phyloP scores from a whole-genome alignment of 805 yeast genomes.

The Metschnikowia rubicola region DNA sequence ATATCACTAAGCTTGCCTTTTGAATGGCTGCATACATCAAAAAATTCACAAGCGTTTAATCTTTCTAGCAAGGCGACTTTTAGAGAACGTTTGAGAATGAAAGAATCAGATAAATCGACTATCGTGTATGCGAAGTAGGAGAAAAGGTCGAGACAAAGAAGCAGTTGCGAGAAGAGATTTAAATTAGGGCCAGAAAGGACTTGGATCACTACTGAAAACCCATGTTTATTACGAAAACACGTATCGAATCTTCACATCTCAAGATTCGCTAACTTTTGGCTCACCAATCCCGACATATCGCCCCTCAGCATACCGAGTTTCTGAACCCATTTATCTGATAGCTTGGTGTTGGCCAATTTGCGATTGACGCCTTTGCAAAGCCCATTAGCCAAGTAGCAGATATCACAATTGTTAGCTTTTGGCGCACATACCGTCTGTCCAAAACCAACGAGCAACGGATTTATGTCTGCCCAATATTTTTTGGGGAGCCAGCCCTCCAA shows the following conservation, averaged over 20 bases:
- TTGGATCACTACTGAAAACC: too few species aligned
- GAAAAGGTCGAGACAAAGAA: too few species aligned
- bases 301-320: slow-evolving; percentile 34
- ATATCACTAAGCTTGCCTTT: too few species aligned
- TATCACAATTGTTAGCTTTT: slow-evolving; percentile 63
- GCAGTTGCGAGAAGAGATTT: too few species aligned
- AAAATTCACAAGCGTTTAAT: too few species aligned
- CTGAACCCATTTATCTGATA: slow-evolving; percentile 25
- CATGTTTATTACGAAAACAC: not conserved
- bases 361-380: slow-evolving; percentile 59
- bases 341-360: slow-evolving; percentile 30
- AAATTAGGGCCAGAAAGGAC: too few species aligned
- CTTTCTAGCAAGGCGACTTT: too few species aligned
- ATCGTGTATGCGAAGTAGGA: too few species aligned
- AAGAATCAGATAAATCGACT: too few species aligned
- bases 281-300: slow-evolving; percentile 24
- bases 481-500: slow-evolving; percentile 73
- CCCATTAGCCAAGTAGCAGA: slow-evolving; percentile 55
- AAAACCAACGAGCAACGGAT: slow-evolving; percentile 86
- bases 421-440: slow-evolving; percentile 88
- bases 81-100: too few species aligned
- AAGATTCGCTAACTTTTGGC: not conserved
- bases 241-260: not conserved
- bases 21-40: too few species aligned
- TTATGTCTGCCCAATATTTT: slow-evolving; percentile 77